Conservation (phyloP, 2,329 filamentous ascomycete species). For the Fusarium burgessii region DNA sequence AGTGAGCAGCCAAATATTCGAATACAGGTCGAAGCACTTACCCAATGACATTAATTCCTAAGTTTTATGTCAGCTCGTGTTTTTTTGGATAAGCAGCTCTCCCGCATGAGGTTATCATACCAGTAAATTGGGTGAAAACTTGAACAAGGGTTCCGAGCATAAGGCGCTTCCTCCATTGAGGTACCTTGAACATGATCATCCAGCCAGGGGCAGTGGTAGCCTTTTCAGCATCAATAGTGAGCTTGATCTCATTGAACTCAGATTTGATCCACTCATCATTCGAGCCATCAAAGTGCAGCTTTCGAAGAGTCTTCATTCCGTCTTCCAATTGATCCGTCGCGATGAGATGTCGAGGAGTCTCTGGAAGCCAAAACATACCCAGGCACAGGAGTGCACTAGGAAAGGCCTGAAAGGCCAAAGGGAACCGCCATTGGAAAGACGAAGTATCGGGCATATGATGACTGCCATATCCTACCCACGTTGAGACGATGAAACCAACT, state of each 20-base stretch:
- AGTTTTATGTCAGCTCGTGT: neutral
- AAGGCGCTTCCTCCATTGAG: slow-evolving; percentile 66
- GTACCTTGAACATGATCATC: slow-evolving; percentile 67
- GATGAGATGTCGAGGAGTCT: slow-evolving; percentile 47
- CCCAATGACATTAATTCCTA: slow-evolving; percentile 65
- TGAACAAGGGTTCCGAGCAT: slow-evolving; percentile 70
- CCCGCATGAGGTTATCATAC: neutral
- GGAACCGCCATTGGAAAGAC: slow-evolving; percentile 52
- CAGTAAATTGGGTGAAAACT: slow-evolving; percentile 67
- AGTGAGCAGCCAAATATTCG: neutral
- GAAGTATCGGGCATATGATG: slow-evolving; percentile 43
- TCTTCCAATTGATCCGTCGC: slow-evolving; percentile 56
- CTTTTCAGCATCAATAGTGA: slow-evolving; percentile 60
- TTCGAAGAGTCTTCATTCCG: slow-evolving; percentile 55
- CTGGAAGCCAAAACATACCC: slow-evolving; percentile 45
- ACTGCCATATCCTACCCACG: slow-evolving; percentile 53
- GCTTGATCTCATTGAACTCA: slow-evolving; percentile 67
- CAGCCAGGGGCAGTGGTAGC: slow-evolving; percentile 55
- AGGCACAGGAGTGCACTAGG: slow-evolving; percentile 37
- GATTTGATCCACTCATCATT: slow-evolving; percentile 67
- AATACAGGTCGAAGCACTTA: neutral
- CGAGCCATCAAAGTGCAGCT: slow-evolving; percentile 63
- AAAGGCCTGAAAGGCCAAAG: slow-evolving; percentile 42
- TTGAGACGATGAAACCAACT: slow-evolving; percentile 65
- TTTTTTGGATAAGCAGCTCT: neutral